Evolutionary conservation across 768 basidiomycete species (phyloP), one percentile per base, ranked within the genome.

Genomic region (Kwoniella heveanensis): DNA sequence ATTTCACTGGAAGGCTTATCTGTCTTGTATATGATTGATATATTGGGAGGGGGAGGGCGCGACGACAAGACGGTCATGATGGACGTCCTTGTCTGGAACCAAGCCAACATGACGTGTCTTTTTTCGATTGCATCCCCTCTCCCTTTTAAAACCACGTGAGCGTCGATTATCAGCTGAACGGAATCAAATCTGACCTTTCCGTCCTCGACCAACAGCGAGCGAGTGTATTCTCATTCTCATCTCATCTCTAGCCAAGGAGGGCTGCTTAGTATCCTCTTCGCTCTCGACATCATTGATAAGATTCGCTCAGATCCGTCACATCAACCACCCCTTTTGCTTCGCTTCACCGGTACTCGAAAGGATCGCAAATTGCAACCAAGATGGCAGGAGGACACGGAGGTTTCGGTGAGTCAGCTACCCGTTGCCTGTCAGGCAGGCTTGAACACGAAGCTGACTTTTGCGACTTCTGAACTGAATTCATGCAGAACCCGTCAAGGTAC

Each of bases 361-460:
- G n/a, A n/a, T n/a, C n/a, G n/a, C n/a, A n/a, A n/a, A n/a, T n/a
- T n/a, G 13, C 32, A 32, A 32, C 32, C 32, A 32, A 32, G 32
- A 88, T 88, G 87, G 87, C 84, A 74, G 90, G 85, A 72, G 80
- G 77, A 67, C 86, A 89, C 81, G 86, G 89, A 83, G 73, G 68
- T 83, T 79, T 65, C 46, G 55, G 60, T 69, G 56, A 68, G 66
- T 57, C 36, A 12, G 0, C 30, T 24, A 47, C 7, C n/a, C n/a
- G 46, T 7, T 19, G n/a, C 7, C 22, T 19, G 46, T 13, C 15
- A 36, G 39, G 13, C 49, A 9, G 24, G 17, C 26, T 12, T 46
- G 32, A 2, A 10, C 15, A n/a, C n/a, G n/a, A 39, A 56, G 64
- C 60, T 66, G 61, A 56, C 54, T n/a, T n/a, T n/a, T n/a, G n/a